Base-by-base conservation (phyloP, 768 basidiomycete genomes). In the Tephrocybe sp. region DNA sequence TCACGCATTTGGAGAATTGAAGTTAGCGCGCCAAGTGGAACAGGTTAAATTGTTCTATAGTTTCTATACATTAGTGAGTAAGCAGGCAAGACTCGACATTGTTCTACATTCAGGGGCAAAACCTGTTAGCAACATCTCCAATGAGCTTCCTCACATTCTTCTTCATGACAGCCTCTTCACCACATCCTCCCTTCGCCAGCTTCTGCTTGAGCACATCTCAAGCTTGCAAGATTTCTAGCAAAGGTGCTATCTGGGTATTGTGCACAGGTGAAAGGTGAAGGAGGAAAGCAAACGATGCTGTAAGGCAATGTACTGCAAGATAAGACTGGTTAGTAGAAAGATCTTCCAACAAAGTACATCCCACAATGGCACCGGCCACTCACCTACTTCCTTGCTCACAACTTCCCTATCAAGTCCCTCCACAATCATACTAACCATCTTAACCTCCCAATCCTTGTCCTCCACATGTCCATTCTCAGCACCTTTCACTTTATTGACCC, bases 371-470 rank as follows among this genome's bases (percentile, higher is more conserved):
- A 40, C 39, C 34, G 54, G 52, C 32, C n/a, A 65, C 90, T 68
- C 48, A 89, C 92, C 84, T 58, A 91, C 83, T 61, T 95, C 94
- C 64, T 91, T 89, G 55, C 75, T 89, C 46, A 72, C 68, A 54
- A 70, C 77, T 69, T 96, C 92, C 54, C 78, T 77, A 43, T 75
- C 76, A n/a, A 96, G 60, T 13, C 87, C 89, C 64, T 92, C 90
- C 0, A 94, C 63, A n/a, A 97, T 61, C 1, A 89, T 95, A 59
- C 86, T 89, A 2, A 85, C 72, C 26, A 96, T 67, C 70, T 97
- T 95, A 0, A 89, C 73, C 60, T 92, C 84, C 90, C 91, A 95
- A 47, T 94, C 93, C 16, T 78, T 89, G 46, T 83, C 81, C 44
- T 80, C 83, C 13, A 69, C 72, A 21, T 72, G 74, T 2, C 65